Base-by-base conservation (phyloP, 1,284 basidiomycete genomes). In the Pascua sp. region DNA sequence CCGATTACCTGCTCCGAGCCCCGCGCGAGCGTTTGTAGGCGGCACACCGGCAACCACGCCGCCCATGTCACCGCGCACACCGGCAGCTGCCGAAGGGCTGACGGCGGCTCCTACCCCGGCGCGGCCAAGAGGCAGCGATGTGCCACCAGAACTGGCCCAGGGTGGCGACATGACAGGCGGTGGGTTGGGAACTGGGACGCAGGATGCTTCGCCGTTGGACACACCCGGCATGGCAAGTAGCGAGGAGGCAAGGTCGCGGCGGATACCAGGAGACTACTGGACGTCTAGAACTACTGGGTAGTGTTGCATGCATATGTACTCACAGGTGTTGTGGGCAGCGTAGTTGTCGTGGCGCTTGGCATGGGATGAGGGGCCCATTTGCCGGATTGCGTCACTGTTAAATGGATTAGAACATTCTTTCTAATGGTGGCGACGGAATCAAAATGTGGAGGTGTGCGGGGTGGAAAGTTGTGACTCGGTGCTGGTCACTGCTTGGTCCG, bases 41-140 rank as follows among this genome's bases (percentile, higher is more conserved):
- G 68, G 68, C 0, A 72, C 72, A 16, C 71, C 71, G 1, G 36
- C 46, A 1, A 56, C 47, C 11, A 63, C 64, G 1, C 68, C 70
- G 7, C 63, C 63, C 2, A 36, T 52, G 17, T 51, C 58, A 4
- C 62, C 62, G 0, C 47, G 43, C 24, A 32, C 24, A 32, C 24
- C 24, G 4, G 24, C 24, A 7, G 7, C 24, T 32, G 24, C 24
- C 24, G 24, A 32, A 4, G 24, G 24, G 24, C 24, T 7, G 24
- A 32, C 3, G 3, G 24, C 4, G 7, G 24, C 4, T 32, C 24
- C 24, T 32, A 7, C 24, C 24, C 4, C 3, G 24, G 24, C 24
- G 24, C 24, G 7, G 24, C 24, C 46, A 8, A 32, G 52, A 15
- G 16, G 10, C 24, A 42, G 52, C 13, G 48, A 17, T 5, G 42